Conservation (phyloP, 768 basidiomycete genomes). For the Rubroboletus satanas region DNA sequence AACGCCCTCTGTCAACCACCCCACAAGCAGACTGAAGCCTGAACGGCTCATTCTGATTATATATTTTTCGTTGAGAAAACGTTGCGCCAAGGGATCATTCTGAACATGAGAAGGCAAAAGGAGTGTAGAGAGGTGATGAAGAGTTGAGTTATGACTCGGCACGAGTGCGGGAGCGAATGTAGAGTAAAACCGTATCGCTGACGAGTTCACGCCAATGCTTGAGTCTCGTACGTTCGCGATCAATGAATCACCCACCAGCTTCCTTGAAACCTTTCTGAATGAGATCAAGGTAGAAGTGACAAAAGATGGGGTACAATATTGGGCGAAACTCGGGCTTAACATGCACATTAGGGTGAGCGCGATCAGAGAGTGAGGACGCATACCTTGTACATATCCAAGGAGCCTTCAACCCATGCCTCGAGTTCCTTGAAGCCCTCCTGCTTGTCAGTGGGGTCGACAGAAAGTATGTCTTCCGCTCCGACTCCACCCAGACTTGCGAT, state of each 20-base stretch:
- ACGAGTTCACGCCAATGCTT: conserved; percentile 12
- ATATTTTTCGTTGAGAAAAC: conserved; percentile 90
- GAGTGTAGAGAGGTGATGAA: conserved; percentile 78
- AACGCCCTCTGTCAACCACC: conserved; percentile 93
- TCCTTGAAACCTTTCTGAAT: conserved; percentile 87
- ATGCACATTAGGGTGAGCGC: conserved; percentile 13
- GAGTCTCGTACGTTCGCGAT: neutral
- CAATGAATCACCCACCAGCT: conserved; percentile 57
- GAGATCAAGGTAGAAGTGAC: conserved; percentile 94
- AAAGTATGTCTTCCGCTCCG: conserved; percentile 78
- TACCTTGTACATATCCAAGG: conserved; percentile 87
- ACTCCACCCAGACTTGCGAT: conserved; percentile 75
- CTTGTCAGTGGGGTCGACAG: conserved; percentile 78
- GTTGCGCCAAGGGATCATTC: conserved; percentile 75
- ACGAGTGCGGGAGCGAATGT: conserved; percentile 67
- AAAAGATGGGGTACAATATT: conserved; percentile 93
- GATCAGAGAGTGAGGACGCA: conserved; percentile 20
- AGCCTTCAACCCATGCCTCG: conserved; percentile 87
- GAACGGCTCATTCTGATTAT: conserved; percentile 85
- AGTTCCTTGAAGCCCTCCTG: conserved; percentile 83
- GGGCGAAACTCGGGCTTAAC: conserved; percentile 86
- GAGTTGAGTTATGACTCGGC: conserved; percentile 58
- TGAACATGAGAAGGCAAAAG: conserved; percentile 81
- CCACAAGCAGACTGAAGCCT: conserved; percentile 85
- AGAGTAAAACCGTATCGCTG: conserved; percentile 73